A percentile compares a stretch with the other conserved stretches of the same genome.
phyloP scores from a whole-genome alignment of 306 rosid genomes.

The Fragaria nilgerrensis region DNA sequence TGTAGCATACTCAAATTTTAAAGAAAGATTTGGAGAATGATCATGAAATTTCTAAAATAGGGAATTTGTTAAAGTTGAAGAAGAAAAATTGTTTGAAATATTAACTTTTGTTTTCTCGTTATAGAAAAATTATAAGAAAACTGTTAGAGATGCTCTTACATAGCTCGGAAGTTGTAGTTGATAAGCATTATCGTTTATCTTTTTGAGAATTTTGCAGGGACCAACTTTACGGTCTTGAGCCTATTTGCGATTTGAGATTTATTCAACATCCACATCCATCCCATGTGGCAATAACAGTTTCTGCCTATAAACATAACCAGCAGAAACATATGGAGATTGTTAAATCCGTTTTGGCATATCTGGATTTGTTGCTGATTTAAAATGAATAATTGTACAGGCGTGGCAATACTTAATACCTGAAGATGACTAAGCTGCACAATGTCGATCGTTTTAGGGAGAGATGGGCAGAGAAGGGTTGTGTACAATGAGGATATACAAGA shows the following conservation, averaged over 20 bases:
- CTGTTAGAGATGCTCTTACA: too few relatives aligned
- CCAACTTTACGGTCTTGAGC: too few relatives aligned
- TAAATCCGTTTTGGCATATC: not conserved
- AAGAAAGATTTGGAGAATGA: too few relatives aligned
- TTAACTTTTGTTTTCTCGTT: too few relatives aligned
- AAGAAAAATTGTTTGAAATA: too few relatives aligned
- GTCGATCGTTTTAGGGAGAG: not conserved
- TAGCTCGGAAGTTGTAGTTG: too few relatives aligned
- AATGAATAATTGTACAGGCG: constrained; percentile 26
- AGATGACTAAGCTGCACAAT: constrained; percentile 30
- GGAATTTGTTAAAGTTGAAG: too few relatives aligned
- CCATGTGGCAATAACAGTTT: constrained; percentile 15
- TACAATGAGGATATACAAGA: not conserved
- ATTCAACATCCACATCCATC: not conserved
- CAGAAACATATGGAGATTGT: not conserved
- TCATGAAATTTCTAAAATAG: too few relatives aligned
- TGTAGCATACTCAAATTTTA: too few relatives aligned
- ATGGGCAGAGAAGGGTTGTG: not conserved
- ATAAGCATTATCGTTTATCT: too few relatives aligned
- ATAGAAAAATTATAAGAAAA: too few relatives aligned
- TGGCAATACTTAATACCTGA: constrained; percentile 26
- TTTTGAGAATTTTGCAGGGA: too few relatives aligned
- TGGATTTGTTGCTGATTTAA: constrained; percentile 5
- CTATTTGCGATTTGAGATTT: not conserved
- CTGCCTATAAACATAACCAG: not conserved